These are phyloP conservation scores for Botryotinia narcissicola DNA, from an alignment of 2,329 filamentous ascomycete genomes.

Conservation along the genomic window DNA sequence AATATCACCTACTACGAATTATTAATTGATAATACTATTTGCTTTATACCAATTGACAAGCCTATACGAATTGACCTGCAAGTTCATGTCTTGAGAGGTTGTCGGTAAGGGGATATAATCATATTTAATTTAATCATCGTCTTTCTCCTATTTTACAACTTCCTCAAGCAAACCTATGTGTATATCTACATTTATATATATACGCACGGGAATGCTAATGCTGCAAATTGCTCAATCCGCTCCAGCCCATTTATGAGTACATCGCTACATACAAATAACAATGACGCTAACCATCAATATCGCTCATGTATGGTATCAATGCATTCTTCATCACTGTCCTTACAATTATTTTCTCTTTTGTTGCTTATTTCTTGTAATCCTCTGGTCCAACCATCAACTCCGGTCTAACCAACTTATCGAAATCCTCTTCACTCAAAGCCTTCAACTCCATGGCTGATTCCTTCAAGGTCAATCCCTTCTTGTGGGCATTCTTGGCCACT, in stretches of 20 bases:
- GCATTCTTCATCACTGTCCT: not conserved
- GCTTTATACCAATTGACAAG: not conserved
- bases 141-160: not conserved
- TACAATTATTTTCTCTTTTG: constrained; percentile 21
- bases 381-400: constrained; percentile 93
- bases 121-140: not conserved
- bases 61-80: not conserved
- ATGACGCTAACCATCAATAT: constrained; percentile 2
- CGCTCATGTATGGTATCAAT: constrained; percentile 9
- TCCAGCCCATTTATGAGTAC: not conserved
- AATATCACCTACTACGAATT: not conserved
- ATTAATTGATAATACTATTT: not conserved
- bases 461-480: constrained; percentile 94
- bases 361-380: constrained; percentile 50
- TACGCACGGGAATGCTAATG: not conserved
- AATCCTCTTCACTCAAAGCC: constrained; percentile 83
- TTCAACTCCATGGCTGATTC: constrained; percentile 91
- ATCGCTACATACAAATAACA: not conserved
- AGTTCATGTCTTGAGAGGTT: not conserved
- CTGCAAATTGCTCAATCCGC: not conserved
- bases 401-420: constrained; percentile 83
- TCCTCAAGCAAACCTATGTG: not conserved
- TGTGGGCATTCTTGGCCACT: constrained; percentile 98
- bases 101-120: not conserved
- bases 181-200: not conserved